Evolutionary conservation across 148 eudicot species (phyloP), one percentile per base, ranked within the genome.

Genomic region (Polygonum maritimum): DNA sequence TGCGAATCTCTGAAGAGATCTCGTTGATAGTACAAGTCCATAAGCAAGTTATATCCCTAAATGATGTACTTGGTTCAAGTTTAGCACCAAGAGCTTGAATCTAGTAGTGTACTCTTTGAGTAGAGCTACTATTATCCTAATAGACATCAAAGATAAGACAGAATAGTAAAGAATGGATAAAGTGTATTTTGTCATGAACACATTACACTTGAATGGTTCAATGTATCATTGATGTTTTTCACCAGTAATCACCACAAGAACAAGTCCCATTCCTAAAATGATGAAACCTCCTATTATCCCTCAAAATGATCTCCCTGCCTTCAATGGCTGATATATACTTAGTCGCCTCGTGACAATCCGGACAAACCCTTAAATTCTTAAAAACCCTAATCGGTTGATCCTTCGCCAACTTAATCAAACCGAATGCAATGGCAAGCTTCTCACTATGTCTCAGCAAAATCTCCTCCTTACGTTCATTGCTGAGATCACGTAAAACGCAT

Each of bases 201-300:
- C 31, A 41, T 41, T 44, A 6, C 9, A 6, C 47, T 44, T 7
- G 47, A 44, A 44, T 44, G 8, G 8, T 44, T 44, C 47, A 44
- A 0, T 44, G 7, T 44, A 44, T 7, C 10, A 44, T 7, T 6
- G 9, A 7, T 7, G 2, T 40, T 44, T 49, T 4, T 85, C 77
- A 85, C 92, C 90, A 89, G 78, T 89, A 92, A 82, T 92, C 94
- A 69, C 87, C 86, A 82, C 90, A 92, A 74, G 97, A 89, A 78
- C 97, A 89, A 69, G 21, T 83, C 35, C 94, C 92, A 14, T 87
- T 82, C 74, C 78, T 76, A 76, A 92, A 89, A 88, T 88, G 92
- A 69, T 89, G 97, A 89, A 89, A 92, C 74, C 94, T 80, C 9
- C 88, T 85, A 12, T 83, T 87, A 76, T 92, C 94, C 79, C 97